Conservation (phyloP, 805 yeast species). For the Metschnikowia continentalis region DNA sequence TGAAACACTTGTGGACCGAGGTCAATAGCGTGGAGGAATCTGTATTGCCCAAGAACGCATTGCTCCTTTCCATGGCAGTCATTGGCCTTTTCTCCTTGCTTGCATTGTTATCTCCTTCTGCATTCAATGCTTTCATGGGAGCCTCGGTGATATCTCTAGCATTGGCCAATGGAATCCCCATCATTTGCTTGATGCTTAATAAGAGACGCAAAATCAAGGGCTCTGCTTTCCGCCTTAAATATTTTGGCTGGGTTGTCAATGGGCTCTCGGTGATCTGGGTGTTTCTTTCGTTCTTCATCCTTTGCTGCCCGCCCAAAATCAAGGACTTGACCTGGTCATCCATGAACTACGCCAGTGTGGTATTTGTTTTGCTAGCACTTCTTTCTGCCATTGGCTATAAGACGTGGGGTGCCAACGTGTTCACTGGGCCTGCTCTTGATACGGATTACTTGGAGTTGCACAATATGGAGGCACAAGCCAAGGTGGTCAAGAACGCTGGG, state of each 20-base stretch:
- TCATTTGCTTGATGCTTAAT: conserved; percentile 55
- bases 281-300: conserved; percentile 49
- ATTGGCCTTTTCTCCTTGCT: conserved; percentile 58
- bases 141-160: conserved; percentile 74
- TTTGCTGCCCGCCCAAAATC: conserved; percentile 70
- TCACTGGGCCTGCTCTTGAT: conserved; percentile 61
- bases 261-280: conserved; percentile 58
- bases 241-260: conserved; percentile 63
- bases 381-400: conserved; percentile 51
- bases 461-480: conserved; percentile 23
- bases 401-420: conserved; percentile 58
- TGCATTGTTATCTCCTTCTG: conserved; percentile 65
- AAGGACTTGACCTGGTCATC: conserved; percentile 31
- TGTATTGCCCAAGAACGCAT: conserved; percentile 66
- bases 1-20: conserved; percentile 56
- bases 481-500: conserved; percentile 4
- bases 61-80: conserved; percentile 59
- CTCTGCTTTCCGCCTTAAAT: conserved; percentile 60
- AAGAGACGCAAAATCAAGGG: conserved; percentile 61
- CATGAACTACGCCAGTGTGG: conserved; percentile 67
- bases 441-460: conserved; percentile 39
- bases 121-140: conserved; percentile 81
- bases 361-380: conserved; percentile 44
- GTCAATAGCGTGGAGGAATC: conserved; percentile 55
- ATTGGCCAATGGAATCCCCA: conserved; percentile 74